These are phyloP conservation scores for Nemania sp. DNA, from an alignment of 2,329 filamentous ascomycete species.

Conservation along the genomic window DNA sequence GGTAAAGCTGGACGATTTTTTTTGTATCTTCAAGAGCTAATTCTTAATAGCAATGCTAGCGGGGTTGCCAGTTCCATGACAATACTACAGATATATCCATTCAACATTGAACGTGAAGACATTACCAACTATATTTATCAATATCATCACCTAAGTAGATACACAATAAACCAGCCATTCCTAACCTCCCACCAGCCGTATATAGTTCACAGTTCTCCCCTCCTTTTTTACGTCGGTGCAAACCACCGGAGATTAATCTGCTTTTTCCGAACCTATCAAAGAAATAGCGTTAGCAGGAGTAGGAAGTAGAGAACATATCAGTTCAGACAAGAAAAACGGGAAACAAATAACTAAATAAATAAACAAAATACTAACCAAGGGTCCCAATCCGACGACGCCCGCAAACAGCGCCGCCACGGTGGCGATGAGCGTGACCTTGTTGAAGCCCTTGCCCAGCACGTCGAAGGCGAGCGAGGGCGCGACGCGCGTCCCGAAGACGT, in stretches of 20 bases:
- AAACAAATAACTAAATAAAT: neutral
- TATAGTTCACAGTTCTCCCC: neutral
- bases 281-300: slow-evolving; percentile 1
- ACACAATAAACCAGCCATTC: too few relatives aligned
- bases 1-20: too few relatives aligned
- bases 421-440: slow-evolving; percentile 80
- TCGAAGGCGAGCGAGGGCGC: slow-evolving; percentile 92
- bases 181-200: too few relatives aligned
- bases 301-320: slow-evolving; percentile 1
- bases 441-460: slow-evolving; percentile 90
- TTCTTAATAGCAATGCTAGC: too few relatives aligned
- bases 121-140: too few relatives aligned
- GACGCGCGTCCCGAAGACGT: slow-evolving; percentile 85
- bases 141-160: too few relatives aligned
- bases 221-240: slow-evolving; percentile 27
- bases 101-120: too few relatives aligned
- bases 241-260: slow-evolving; percentile 51
- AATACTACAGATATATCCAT: too few relatives aligned
- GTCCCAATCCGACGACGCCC: slow-evolving; percentile 78
- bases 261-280: slow-evolving; percentile 50
- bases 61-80: too few relatives aligned
- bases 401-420: slow-evolving; percentile 81
- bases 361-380: slow-evolving; percentile 69
- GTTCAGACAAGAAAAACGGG: neutral
- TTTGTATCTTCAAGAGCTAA: too few relatives aligned